These are phyloP conservation scores for Curvularia spicifera DNA, from an alignment of 2,329 filamentous ascomycete species.

Conservation along the genomic window DNA sequence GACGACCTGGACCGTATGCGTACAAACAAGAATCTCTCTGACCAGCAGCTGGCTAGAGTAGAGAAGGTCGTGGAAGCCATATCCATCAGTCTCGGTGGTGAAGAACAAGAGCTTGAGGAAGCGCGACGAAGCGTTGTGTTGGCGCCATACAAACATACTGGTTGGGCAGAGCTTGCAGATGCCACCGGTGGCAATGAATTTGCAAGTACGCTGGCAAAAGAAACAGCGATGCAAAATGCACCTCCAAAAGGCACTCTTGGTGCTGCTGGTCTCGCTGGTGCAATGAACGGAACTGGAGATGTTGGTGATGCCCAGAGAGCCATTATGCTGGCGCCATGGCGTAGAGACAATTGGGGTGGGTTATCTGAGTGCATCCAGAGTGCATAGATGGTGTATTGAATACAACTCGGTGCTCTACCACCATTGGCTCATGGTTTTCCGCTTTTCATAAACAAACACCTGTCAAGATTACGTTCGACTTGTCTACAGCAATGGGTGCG, in stretches of 20 bases:
- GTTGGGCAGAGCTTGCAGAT: constrained; percentile 78
- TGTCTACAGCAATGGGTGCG: background rate
- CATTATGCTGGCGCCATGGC: constrained; percentile 84
- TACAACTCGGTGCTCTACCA: background rate
- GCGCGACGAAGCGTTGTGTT: constrained; percentile 81
- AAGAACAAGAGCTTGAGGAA: constrained; percentile 65
- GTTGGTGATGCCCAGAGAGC: constrained; percentile 77
- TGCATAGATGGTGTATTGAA: constrained; percentile 1
- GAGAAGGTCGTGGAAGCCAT: constrained; percentile 78
- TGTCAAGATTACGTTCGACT: background rate
- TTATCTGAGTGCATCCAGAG: constrained; percentile 10
- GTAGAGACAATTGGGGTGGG: constrained; percentile 66
- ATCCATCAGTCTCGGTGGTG: constrained; percentile 60
- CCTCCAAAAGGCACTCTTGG: constrained; percentile 74
- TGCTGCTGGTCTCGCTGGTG: constrained; percentile 72
- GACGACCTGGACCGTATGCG: constrained; percentile 77
- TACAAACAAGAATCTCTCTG: constrained; percentile 67
- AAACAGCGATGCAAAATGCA: constrained; percentile 75
- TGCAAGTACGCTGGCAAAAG: constrained; percentile 77
- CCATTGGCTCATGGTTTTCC: background rate
- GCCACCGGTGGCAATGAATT: constrained; percentile 55
- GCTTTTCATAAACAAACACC: background rate
- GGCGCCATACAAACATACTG: constrained; percentile 76
- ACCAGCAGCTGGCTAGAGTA: constrained; percentile 70
- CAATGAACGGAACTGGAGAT: constrained; percentile 75